These are phyloP conservation scores for Thelonectria rubi DNA, from an alignment of 2,329 filamentous ascomycete genomes.

Conservation along the genomic window DNA sequence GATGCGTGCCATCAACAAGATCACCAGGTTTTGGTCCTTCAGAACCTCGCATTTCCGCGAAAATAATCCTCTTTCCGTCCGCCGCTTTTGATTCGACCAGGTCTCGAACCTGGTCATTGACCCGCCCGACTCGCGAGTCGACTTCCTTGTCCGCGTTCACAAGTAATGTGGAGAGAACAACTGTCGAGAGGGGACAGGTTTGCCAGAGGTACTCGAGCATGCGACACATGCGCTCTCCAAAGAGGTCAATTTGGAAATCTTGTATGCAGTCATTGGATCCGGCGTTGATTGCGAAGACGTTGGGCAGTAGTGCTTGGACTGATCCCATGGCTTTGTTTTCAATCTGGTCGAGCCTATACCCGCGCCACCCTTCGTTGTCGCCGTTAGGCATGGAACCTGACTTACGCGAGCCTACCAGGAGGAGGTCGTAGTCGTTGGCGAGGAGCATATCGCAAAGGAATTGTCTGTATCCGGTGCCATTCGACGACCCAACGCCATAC, in stretches of 20 bases:
- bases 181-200: slow-evolving; percentile 43
- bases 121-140: slow-evolving; percentile 36
- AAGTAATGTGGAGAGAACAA: slow-evolving; percentile 43
- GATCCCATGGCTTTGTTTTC: slow-evolving; percentile 42
- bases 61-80: slow-evolving; percentile 42
- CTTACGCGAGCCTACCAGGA: slow-evolving; percentile 50
- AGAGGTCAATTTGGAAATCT: slow-evolving; percentile 42
- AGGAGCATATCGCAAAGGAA: slow-evolving; percentile 47
- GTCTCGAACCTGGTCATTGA: slow-evolving; percentile 43
- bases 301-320: slow-evolving; percentile 44
- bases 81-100: slow-evolving; percentile 39
- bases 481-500: slow-evolving; percentile 44
- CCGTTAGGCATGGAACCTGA: slow-evolving; percentile 50
- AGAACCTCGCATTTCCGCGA: slow-evolving; percentile 50
- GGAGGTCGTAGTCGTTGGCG: slow-evolving; percentile 43
- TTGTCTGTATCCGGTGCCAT: slow-evolving; percentile 50
- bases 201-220: slow-evolving; percentile 45
- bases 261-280: slow-evolving; percentile 53
- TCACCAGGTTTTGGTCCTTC: slow-evolving; percentile 41
- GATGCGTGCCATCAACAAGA: slow-evolving; percentile 48
- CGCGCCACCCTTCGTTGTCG: slow-evolving; percentile 49
- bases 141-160: slow-evolving; percentile 37
- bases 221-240: slow-evolving; percentile 40
- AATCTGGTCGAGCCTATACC: slow-evolving; percentile 47
- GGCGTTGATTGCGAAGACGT: slow-evolving; percentile 50